Conservation (phyloP, 108 stramenopile genomes). For the Nitzschia palea region DNA sequence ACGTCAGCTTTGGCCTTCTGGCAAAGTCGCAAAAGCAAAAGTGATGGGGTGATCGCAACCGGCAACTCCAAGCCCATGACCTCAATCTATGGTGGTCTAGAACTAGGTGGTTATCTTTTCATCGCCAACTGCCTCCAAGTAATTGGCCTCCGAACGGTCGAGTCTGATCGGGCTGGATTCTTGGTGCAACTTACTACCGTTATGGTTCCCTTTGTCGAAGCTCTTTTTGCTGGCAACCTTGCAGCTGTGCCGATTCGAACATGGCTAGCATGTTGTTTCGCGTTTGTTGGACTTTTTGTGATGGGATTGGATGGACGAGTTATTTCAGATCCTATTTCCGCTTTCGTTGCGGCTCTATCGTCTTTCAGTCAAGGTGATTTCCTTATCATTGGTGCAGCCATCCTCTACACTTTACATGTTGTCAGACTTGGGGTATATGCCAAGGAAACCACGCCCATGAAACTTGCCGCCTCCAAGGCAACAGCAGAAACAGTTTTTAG, state of each 20-base stretch:
- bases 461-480: slow-evolving; percentile 77
- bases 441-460: slow-evolving; percentile 54
- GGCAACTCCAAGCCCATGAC: background rate
- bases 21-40: background rate
- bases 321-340: background rate
- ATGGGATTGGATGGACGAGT: slow-evolving; percentile 66
- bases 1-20: slow-evolving; percentile 15
- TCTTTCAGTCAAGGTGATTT: slow-evolving; percentile 63
- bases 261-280: slow-evolving; percentile 74
- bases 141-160: slow-evolving; percentile 74
- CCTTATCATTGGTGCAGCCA: slow-evolving; percentile 68
- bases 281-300: slow-evolving; percentile 71
- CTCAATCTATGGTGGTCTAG: slow-evolving; percentile 52
- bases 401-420: slow-evolving; percentile 82
- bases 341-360: slow-evolving; percentile 6
- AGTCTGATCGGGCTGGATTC: slow-evolving; percentile 83
- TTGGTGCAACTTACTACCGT: slow-evolving; percentile 84
- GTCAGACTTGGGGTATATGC: slow-evolving; percentile 77
- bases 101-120: slow-evolving; percentile 81
- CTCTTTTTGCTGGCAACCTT: slow-evolving; percentile 33
- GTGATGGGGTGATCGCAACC: background rate
- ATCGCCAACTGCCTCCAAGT: slow-evolving; percentile 83
- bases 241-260: slow-evolving; percentile 35
- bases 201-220: slow-evolving; percentile 67
- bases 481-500: slow-evolving; percentile 64